Evolutionary conservation across 2,329 filamentous ascomycete genomes (phyloP).

Genomic region (Alternaria incomplexa): DNA sequence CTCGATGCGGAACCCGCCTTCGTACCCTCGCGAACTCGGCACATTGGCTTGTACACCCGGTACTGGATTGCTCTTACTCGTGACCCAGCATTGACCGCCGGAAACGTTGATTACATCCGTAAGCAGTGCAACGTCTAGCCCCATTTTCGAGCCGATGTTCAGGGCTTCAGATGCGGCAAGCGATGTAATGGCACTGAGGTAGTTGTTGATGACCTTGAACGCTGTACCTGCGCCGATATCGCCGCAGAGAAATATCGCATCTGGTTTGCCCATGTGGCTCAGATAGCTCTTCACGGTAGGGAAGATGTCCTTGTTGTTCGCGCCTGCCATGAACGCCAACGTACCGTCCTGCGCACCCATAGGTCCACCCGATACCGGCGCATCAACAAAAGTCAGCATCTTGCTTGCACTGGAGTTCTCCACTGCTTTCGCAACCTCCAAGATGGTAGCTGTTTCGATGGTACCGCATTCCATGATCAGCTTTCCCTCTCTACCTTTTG

Average conservation of each 20-base stretch:
- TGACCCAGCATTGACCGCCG: slow-evolving; percentile 91
- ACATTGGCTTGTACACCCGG: slow-evolving; percentile 53
- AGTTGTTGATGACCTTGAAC: slow-evolving; percentile 95
- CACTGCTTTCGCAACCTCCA: slow-evolving; percentile 75
- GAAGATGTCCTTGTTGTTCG: slow-evolving; percentile 54
- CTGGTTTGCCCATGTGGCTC: slow-evolving; percentile 74
- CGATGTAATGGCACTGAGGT: slow-evolving; percentile 90
- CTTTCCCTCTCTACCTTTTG: slow-evolving; percentile 58
- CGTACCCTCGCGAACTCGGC: slow-evolving; percentile 47
- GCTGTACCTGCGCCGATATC: slow-evolving; percentile 81
- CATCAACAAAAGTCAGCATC: slow-evolving; percentile 82
- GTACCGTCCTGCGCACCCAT: slow-evolving; percentile 86
- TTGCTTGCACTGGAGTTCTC: slow-evolving; percentile 52
- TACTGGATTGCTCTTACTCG: slow-evolving; percentile 91
- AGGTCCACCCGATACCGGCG: slow-evolving; percentile 93
- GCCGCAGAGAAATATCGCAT: slow-evolving; percentile 80
- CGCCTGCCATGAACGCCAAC: slow-evolving; percentile 92
- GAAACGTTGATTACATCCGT: slow-evolving; percentile 87
- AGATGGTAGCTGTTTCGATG: slow-evolving; percentile 88
- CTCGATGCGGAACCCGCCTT: slow-evolving; percentile 48
- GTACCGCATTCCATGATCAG: slow-evolving; percentile 96
- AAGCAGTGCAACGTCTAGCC: slow-evolving; percentile 66
- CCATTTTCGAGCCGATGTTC: slow-evolving; percentile 67
- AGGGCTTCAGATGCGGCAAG: slow-evolving; percentile 70
- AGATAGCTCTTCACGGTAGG: slow-evolving; percentile 70